Conservation (phyloP, 805 yeast species). For the Teunomyces stri region DNA sequence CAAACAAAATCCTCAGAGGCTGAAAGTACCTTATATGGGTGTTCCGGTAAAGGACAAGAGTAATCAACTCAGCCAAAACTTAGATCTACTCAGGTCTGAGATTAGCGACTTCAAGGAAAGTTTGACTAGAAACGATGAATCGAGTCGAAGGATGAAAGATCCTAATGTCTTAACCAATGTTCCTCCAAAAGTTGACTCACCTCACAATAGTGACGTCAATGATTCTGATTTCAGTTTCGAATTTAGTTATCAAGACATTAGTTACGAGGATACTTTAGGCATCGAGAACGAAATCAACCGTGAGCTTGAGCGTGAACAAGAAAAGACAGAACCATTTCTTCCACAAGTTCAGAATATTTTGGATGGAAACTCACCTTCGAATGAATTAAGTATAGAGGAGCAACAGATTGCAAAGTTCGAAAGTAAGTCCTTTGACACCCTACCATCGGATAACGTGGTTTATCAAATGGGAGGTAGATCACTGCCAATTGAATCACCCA, state of each 20-base stretch:
- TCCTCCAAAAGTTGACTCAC: neutral
- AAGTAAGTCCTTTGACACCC: neutral
- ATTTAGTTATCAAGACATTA: slow-evolving; percentile 35
- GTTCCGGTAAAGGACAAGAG: slow-evolving; percentile 23
- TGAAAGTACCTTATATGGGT: slow-evolving; percentile 10
- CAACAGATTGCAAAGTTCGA: neutral
- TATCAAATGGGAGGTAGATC: neutral
- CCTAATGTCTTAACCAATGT: neutral
- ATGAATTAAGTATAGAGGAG: neutral
- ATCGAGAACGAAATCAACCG: slow-evolving; percentile 28
- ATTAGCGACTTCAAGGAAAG: slow-evolving; percentile 46
- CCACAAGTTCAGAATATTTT: slow-evolving; percentile 1
- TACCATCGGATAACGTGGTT: neutral
- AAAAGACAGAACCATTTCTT: neutral
- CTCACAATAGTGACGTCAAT: slow-evolving; percentile 5
- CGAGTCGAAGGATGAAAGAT: neutral
- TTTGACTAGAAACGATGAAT: slow-evolving; percentile 25
- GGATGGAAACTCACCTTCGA: neutral
- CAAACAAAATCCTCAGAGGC: neutral
- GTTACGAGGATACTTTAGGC: slow-evolving; percentile 39
- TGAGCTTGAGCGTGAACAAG: slow-evolving; percentile 14
- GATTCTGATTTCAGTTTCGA: slow-evolving; percentile 40
- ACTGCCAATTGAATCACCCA: slow-evolving; percentile 1
- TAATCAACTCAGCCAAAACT: slow-evolving; percentile 37
- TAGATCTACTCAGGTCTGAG: slow-evolving; percentile 40